These are phyloP conservation scores for Zanthoxylum bungeanum DNA, from an alignment of 345 rosid genomes.

Conservation along the genomic window DNA sequence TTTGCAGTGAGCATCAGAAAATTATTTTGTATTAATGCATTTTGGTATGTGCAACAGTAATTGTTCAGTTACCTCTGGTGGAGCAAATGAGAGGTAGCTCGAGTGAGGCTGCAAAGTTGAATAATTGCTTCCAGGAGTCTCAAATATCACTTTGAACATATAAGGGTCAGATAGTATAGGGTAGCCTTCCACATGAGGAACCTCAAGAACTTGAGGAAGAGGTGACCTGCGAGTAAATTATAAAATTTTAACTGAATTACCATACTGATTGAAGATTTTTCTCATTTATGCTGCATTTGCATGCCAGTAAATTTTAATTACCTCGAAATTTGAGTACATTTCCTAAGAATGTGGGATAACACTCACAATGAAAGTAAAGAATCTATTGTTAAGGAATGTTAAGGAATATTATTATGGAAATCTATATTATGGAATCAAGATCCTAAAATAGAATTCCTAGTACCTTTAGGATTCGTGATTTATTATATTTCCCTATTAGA, in stretches of 20 bases:
- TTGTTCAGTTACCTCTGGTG: constrained; percentile 65
- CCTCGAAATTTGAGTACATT: not conserved
- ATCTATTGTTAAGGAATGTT: no score
- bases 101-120: constrained; percentile 32
- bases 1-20: not conserved
- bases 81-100: constrained; percentile 80
- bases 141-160: constrained; percentile 37
- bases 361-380: not conserved
- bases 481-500: no score
- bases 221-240: constrained; percentile 46
- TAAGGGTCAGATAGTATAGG: constrained; percentile 61
- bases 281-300: not conserved
- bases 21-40: no score
- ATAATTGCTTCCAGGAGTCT: constrained; percentile 37
- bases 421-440: no score
- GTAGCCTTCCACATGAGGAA: constrained; percentile 62
- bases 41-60: not conserved
- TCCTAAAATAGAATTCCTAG: no score
- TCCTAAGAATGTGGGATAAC: not conserved
- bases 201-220: constrained; percentile 52
- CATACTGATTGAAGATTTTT: not conserved
- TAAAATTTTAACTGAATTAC: not conserved
- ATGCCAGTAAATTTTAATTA: not conserved
- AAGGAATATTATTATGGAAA: no score
- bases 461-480: no score